Percentiles rank a stretch among this genome's conserved stretches.
Evolutionary conservation across 2,329 filamentous ascomycete genomes (phyloP).

Genomic region (Epichloe glyceriae): DNA sequence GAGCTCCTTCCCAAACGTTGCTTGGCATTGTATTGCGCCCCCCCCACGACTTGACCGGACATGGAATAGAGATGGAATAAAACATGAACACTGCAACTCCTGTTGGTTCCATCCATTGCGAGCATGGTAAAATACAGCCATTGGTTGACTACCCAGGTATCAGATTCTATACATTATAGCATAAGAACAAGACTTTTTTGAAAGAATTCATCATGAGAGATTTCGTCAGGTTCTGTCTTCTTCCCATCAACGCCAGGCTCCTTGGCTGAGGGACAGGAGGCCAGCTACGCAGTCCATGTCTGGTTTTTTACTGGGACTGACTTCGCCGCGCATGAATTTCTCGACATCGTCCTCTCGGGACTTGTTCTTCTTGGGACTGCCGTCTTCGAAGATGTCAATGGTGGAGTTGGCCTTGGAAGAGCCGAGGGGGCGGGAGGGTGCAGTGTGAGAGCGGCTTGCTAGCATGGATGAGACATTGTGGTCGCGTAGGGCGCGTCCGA

Average conservation of each 20-base stretch:
- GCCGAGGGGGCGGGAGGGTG: constrained; percentile 22
- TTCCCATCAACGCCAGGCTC: constrained; percentile 60
- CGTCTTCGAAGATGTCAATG: constrained; percentile 41
- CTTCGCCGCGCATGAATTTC: constrained; percentile 56
- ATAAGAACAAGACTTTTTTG: neutral
- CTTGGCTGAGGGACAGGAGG: constrained; percentile 78
- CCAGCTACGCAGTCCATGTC: constrained; percentile 85
- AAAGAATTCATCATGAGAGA: no score
- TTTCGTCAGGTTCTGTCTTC: no score
- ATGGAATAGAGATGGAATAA: no score
- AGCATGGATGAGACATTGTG: constrained; percentile 22
- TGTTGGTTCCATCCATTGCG: no score
- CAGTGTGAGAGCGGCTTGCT: constrained; percentile 27
- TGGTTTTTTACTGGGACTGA: constrained; percentile 58
- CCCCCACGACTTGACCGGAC: no score
- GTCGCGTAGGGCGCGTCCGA: constrained; percentile 28
- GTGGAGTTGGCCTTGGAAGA: constrained; percentile 17
- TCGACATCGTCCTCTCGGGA: constrained; percentile 47
- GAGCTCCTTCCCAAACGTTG: no score
- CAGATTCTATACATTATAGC: neutral
- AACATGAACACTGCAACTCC: no score
- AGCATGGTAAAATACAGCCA: no score
- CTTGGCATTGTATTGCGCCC: no score
- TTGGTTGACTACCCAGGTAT: no score
- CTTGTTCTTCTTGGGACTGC: constrained; percentile 6